phyloP scores from a whole-genome alignment of 305 asterid species.

The Petunia hybrid region DNA sequence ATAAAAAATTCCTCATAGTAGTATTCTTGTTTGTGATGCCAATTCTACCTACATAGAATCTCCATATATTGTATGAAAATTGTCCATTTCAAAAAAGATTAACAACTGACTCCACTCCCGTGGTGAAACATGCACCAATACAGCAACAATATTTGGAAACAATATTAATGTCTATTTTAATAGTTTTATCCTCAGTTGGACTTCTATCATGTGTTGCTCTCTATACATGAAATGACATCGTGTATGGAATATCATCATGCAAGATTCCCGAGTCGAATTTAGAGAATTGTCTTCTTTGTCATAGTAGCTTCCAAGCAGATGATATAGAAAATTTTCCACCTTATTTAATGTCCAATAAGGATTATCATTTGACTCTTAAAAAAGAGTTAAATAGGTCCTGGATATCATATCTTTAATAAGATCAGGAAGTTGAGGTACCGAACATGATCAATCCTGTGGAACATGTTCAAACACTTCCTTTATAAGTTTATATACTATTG shows the following conservation, averaged over 20 bases:
- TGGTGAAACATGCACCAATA: too few species aligned
- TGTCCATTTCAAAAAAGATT: too few species aligned
- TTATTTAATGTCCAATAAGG: background rate
- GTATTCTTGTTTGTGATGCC: too few species aligned
- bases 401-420: background rate
- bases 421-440: background rate
- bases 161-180: background rate
- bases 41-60: too few species aligned
- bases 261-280: background rate
- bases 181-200: too few species aligned
- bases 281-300: background rate
- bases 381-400: background rate
- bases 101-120: too few species aligned
- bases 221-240: background rate
- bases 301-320: background rate
- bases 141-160: too few species aligned
- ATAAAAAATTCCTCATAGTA: too few species aligned
- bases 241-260: background rate
- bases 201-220: background rate
- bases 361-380: background rate
- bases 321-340: background rate
- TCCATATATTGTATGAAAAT: too few species aligned
- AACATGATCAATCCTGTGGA: too few species aligned
- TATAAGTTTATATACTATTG: too few species aligned
- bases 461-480: too few species aligned